These are phyloP conservation scores for Colletotrichum caudatum DNA, from an alignment of 2,329 filamentous ascomycete species.

Conservation along the genomic window DNA sequence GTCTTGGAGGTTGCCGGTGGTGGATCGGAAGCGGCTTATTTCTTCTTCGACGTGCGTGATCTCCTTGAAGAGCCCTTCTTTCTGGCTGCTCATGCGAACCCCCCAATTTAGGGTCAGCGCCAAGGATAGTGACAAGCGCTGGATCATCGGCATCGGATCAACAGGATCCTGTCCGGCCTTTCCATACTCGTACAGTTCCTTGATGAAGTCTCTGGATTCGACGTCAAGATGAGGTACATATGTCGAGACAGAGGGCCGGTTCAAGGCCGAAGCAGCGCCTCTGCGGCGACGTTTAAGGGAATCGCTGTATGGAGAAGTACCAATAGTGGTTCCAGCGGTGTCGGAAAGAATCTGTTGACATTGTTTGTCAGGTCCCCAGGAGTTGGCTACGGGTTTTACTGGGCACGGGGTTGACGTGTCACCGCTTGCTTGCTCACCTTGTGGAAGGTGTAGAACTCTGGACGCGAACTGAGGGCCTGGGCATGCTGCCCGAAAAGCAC, in stretches of 20 bases:
- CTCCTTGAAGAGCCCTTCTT: constrained; percentile 69
- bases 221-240: constrained; percentile 73
- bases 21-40: constrained; percentile 69
- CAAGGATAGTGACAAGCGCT: constrained; percentile 71
- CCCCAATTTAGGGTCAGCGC: constrained; percentile 76
- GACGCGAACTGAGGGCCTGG: constrained; percentile 66
- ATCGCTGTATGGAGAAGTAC: constrained; percentile 75
- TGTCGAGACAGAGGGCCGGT: constrained; percentile 72
- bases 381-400: background rate
- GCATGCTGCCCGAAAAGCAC: constrained; percentile 64
- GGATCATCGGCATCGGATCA: constrained; percentile 77
- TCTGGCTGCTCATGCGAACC: constrained; percentile 67
- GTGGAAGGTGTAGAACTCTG: constrained; percentile 71
- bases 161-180: constrained; percentile 64
- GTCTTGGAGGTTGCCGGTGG: constrained; percentile 71
- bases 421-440: constrained; percentile 53
- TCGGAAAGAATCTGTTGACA: constrained; percentile 68
- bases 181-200: constrained; percentile 70
- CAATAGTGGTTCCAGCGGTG: constrained; percentile 75
- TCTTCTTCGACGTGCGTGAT: constrained; percentile 73
- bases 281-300: constrained; percentile 73
- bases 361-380: background rate
- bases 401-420: background rate
- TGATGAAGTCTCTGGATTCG: constrained; percentile 72
- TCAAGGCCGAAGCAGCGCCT: constrained; percentile 73